Base-by-base conservation (phyloP, 2,329 filamentous ascomycete genomes). In the Colletotrichum sp. region DNA sequence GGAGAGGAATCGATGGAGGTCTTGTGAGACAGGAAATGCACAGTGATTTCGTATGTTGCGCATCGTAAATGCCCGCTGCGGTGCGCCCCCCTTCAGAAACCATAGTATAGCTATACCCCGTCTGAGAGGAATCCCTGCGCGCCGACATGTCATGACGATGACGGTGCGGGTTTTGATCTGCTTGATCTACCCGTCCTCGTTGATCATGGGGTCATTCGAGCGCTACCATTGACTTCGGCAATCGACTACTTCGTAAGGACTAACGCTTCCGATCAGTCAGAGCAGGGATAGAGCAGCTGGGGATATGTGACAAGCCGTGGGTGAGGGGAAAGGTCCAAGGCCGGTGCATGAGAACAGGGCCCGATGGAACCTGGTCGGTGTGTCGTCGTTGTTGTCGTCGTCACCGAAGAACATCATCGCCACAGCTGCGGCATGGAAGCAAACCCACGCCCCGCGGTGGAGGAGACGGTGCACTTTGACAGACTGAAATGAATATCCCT, bases 51-150 rank as follows among this genome's bases (percentile, higher is more conserved):
- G 39, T 49, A 16, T 28, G 26, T 57, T 49, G 36, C 55, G 69
- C 65, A 52, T 21, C 28, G 34, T 34, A 63, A 69, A 69, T 73
- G 65, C 65, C 65, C 55, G 71, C 71, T 73, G 65, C 55, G 34
- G 55, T 73, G 65, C 36, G 10, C 28, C 71, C 10, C 16, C 60
- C 21, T 69, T 69, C 28, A 30, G 44, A 30, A 16, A 10, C 10
- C 28, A 15, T 15, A 30, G 39, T 6, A 49, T n/a, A 49, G 39
- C 39, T 10, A 18, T 49, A 3, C 9, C 18, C 39, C 39, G 39
- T 49, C 18, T 49, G 16, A 16, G 15, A n/a, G 28, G 4, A 59
- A 24, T 26, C 39, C 39, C 39, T 49, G 39, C 18, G 39, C 18
- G 39, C 39, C 39, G 39, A 49, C 39, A 49, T 49, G 39, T 49